These are phyloP conservation scores for Singerocomus rubriflavus DNA, from an alignment of 1,284 basidiomycete genomes.

Conservation along the genomic window DNA sequence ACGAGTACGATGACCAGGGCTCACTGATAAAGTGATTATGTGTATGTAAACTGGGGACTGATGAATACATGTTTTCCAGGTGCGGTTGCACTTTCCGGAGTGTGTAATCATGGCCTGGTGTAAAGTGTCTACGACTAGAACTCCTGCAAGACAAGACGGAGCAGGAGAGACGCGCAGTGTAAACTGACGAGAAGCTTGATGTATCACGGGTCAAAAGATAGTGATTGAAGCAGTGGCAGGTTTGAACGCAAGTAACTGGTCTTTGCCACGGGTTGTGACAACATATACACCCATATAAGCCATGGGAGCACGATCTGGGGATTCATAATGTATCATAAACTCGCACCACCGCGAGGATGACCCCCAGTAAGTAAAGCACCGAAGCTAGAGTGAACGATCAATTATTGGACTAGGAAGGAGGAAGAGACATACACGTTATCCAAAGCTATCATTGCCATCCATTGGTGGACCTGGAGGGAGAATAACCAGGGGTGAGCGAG, in stretches of 20 bases:
- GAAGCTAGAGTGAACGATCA: constrained; percentile 31
- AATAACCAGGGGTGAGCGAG: too few species aligned
- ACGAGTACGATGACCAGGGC: too few species aligned
- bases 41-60: constrained; percentile 50
- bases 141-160: constrained; percentile 31
- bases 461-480: constrained; percentile 8
- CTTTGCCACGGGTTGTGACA: not conserved
- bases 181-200: constrained; percentile 41
- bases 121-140: constrained; percentile 49
- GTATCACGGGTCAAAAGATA: constrained; percentile 50
- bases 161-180: not conserved
- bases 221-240: constrained; percentile 50
- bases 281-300: constrained; percentile 50
- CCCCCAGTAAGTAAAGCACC: constrained; percentile 49
- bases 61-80: not conserved
- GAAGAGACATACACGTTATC: constrained; percentile 17
- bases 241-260: constrained; percentile 53
- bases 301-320: constrained; percentile 14
- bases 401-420: not conserved
- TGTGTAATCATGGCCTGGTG: constrained; percentile 58
- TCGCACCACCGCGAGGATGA: constrained; percentile 45
- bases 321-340: constrained; percentile 11
- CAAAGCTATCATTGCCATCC: not conserved
- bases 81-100: constrained; percentile 35
- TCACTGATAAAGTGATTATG: constrained; percentile 35